A percentile compares a stretch with the other conserved stretches of the same genome.
Conservation (phyloP, 805 yeast genomes). For the Helenozyma rhizophorensis region DNA sequence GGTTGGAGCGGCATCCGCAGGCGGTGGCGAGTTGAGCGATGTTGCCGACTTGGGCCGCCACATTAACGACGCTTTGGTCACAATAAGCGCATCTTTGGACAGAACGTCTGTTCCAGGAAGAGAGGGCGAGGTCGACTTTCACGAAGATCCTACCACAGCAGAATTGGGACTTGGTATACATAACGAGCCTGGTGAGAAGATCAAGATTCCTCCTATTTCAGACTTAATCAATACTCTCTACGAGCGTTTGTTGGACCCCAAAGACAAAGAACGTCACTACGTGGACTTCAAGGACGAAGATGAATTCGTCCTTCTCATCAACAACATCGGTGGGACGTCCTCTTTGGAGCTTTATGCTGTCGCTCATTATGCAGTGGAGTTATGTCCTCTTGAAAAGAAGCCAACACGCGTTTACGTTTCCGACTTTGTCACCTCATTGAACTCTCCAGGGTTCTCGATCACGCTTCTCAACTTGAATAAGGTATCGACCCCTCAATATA, state of each 20-base stretch:
- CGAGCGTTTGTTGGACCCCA: slow-evolving; percentile 53
- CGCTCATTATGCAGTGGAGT: slow-evolving; percentile 51
- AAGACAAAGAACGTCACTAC: slow-evolving; percentile 75
- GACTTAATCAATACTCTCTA: slow-evolving; percentile 55
- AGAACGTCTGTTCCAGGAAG: slow-evolving; percentile 90
- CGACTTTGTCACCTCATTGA: slow-evolving; percentile 81
- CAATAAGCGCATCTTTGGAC: slow-evolving; percentile 86
- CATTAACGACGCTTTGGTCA: slow-evolving; percentile 64
- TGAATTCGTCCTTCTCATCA: slow-evolving; percentile 65
- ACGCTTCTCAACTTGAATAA: slow-evolving; percentile 70
- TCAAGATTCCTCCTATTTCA: slow-evolving; percentile 69
- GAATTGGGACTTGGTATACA: slow-evolving; percentile 96
- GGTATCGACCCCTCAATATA: slow-evolving; percentile 12
- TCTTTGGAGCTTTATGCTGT: slow-evolving; percentile 73
- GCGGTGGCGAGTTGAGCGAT: slow-evolving; percentile 42
- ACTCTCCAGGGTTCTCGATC: slow-evolving; percentile 88
- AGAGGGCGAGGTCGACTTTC: slow-evolving; percentile 38
- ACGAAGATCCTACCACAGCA: slow-evolving; percentile 55
- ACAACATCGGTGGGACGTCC: slow-evolving; percentile 89
- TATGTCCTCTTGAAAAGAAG: slow-evolving; percentile 48
- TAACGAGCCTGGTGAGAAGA: slow-evolving; percentile 83
- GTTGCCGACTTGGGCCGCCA: slow-evolving; percentile 56
- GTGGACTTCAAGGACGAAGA: slow-evolving; percentile 65
- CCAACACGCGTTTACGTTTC: slow-evolving; percentile 74
- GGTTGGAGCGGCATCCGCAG: slow-evolving; percentile 65